These are phyloP conservation scores for Diaporthe sp. DNA, from an alignment of 2,329 filamentous ascomycete genomes.

Conservation along the genomic window DNA sequence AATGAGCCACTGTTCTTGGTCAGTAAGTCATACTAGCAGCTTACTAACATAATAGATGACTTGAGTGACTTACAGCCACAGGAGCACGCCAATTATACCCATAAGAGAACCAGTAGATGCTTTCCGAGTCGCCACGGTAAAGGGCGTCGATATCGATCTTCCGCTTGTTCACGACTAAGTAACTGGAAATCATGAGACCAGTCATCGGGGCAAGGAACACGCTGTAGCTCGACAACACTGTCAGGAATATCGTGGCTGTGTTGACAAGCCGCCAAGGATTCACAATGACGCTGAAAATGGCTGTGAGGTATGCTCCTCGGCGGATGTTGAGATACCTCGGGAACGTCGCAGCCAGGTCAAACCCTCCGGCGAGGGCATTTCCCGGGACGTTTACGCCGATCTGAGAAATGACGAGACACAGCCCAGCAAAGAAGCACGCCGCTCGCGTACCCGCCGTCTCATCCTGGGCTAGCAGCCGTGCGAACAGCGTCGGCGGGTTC, in stretches of 20 bases:
- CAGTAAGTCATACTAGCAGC: background rate
- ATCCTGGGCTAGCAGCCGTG: conserved; percentile 44
- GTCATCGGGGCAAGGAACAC: conserved; percentile 53
- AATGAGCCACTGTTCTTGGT: conserved; percentile 48
- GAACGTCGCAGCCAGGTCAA: conserved; percentile 51
- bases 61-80: conserved; percentile 46
- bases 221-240: conserved; percentile 49
- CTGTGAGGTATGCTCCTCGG: conserved; percentile 49
- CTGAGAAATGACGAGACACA: conserved; percentile 49
- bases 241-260: conserved; percentile 49
- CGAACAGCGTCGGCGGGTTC: conserved; percentile 51
- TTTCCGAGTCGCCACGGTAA: conserved; percentile 43
- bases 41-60: background rate
- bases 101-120: conserved; percentile 53
- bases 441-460: conserved; percentile 47
- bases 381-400: conserved; percentile 50
- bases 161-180: conserved; percentile 45
- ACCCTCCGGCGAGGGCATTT: conserved; percentile 51
- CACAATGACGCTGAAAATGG: conserved; percentile 48
- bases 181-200: conserved; percentile 51
- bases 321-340: conserved; percentile 52
- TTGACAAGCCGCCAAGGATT: conserved; percentile 53
- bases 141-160: conserved; percentile 51
- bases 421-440: conserved; percentile 50
- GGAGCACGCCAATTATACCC: conserved; percentile 54